Percentiles rank a stretch among this genome's conserved stretches.
phyloP scores from a whole-genome alignment of 2,329 filamentous ascomycete species.

The Arthrobotrys megalospora region DNA sequence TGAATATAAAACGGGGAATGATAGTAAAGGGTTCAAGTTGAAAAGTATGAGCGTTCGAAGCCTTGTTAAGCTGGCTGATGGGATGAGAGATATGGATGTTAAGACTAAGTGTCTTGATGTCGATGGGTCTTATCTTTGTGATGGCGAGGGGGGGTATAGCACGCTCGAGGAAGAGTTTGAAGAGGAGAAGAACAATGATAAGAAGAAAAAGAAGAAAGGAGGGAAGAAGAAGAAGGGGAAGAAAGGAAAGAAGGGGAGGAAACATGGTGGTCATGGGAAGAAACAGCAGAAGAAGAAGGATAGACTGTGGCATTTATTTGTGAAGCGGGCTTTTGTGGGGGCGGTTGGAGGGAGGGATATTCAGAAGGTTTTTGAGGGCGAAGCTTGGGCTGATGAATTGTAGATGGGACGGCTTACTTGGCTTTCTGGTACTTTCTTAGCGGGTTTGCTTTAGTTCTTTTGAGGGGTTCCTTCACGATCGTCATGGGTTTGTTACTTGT shows the following conservation, averaged over 20 bases:
- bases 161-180: slow-evolving; percentile 61
- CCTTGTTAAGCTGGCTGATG: slow-evolving; percentile 82
- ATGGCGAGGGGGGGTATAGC: slow-evolving; percentile 35
- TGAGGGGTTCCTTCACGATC: background rate
- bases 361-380: slow-evolving; percentile 29
- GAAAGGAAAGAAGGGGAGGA: slow-evolving; percentile 56
- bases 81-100: slow-evolving; percentile 73
- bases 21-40: slow-evolving; percentile 76
- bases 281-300: slow-evolving; percentile 64
- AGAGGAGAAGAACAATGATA: slow-evolving; percentile 67
- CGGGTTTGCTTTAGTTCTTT: slow-evolving; percentile 20
- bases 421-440: slow-evolving; percentile 2
- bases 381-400: slow-evolving; percentile 1
- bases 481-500: slow-evolving; percentile 3
- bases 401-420: slow-evolving; percentile 1
- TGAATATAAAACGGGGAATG: slow-evolving; percentile 88
- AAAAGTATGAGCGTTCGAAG: slow-evolving; percentile 87
- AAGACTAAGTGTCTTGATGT: slow-evolving; percentile 64
- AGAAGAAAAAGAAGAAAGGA: slow-evolving; percentile 28
- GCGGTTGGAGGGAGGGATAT: slow-evolving; percentile 61
- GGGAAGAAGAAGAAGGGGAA: slow-evolving; percentile 40
- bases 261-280: slow-evolving; percentile 61
- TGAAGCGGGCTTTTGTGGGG: slow-evolving; percentile 65
- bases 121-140: slow-evolving; percentile 18
- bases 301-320: slow-evolving; percentile 67